Evolutionary conservation across 305 asterid species (phyloP).

Genomic region (Nicotiana rustica): DNA sequence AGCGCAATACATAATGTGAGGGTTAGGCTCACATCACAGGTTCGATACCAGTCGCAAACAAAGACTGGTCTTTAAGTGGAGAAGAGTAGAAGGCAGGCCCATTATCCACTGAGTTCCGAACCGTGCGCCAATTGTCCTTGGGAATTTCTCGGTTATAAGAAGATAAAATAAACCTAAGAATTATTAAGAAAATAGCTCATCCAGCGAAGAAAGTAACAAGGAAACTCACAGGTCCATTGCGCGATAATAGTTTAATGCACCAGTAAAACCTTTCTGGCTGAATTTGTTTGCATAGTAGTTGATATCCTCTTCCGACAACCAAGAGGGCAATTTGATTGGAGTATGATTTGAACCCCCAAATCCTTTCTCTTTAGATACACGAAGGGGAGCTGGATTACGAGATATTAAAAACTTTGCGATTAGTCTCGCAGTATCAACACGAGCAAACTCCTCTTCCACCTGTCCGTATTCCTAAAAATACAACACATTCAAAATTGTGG

Average conservation of each 20-base stretch:
- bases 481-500: not conserved
- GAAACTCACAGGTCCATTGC: constrained; percentile 32
- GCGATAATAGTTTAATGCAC: constrained; percentile 37
- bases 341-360: constrained; percentile 33
- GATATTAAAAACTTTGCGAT: constrained; percentile 19
- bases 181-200: not conserved
- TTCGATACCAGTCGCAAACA: too few species aligned
- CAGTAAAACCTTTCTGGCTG: constrained; percentile 33
- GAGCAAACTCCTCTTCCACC: constrained; percentile 32
- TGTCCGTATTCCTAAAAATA: constrained; percentile 21
- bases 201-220: not conserved
- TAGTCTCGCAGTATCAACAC: constrained; percentile 29
- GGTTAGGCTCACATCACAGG: too few species aligned
- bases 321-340: constrained; percentile 31
- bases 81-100: too few species aligned
- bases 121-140: too few species aligned
- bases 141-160: not conserved
- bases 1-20: too few species aligned
- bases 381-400: constrained; percentile 14
- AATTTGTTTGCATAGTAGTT: constrained; percentile 30
- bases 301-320: constrained; percentile 35
- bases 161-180: not conserved
- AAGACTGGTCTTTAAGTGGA: too few species aligned
- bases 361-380: constrained; percentile 28
- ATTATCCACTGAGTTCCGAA: too few species aligned